Conservation (phyloP, 148 eudicot genomes). For the Rhododendron kiyosumense region DNA sequence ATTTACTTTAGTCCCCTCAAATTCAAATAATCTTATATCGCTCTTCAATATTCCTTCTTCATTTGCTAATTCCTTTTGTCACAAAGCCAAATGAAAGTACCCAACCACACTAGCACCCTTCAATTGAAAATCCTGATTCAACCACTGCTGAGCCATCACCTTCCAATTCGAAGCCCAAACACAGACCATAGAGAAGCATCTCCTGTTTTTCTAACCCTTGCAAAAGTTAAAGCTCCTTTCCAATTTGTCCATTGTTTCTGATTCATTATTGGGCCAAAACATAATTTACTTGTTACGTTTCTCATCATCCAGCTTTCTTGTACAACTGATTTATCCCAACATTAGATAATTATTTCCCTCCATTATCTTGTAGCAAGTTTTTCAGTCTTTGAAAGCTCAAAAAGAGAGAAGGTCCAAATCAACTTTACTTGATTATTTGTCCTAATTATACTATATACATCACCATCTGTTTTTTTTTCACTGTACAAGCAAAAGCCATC, state of each 20-base stretch:
- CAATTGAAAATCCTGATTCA: neutral
- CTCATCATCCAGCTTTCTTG: neutral
- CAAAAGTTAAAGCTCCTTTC: neutral
- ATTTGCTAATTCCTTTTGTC: too few relatives aligned
- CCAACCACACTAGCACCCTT: neutral
- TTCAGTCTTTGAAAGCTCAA: neutral
- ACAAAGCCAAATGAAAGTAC: neutral
- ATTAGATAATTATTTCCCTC: neutral
- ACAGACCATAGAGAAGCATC: neutral
- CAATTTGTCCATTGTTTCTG: neutral
- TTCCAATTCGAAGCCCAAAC: neutral
- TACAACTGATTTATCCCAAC: neutral
- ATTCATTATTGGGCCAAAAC: neutral
- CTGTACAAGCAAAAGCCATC: neutral
- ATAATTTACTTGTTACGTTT: neutral
- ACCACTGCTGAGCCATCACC: neutral
- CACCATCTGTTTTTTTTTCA: neutral
- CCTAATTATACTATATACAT: neutral
- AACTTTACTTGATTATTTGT: neutral
- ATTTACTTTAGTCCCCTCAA: neutral
- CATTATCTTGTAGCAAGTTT: neutral
- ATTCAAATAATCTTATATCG: neutral
- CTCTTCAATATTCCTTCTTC: neutral
- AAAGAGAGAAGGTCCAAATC: neutral
- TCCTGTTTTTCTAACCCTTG: neutral